phyloP scores from a whole-genome alignment of 495 filamentous ascomycete species.

The Talaromyces wortmannii region DNA sequence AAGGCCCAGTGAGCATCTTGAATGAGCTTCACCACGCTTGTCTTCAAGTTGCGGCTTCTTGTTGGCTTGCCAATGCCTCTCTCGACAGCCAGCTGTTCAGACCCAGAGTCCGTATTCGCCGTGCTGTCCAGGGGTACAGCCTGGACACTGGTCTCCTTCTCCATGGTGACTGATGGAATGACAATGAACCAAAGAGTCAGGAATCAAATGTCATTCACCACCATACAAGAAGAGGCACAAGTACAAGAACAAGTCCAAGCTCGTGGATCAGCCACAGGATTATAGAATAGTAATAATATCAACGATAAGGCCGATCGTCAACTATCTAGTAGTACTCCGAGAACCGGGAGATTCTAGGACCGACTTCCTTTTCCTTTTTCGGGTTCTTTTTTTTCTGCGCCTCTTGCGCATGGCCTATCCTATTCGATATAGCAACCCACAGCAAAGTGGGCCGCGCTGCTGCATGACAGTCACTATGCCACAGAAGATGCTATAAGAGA shows the following conservation, averaged over 20 bases:
- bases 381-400: too few species aligned
- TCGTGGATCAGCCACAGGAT: background rate
- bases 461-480: too few species aligned
- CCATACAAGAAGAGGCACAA: background rate
- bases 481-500: too few species aligned
- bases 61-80: background rate
- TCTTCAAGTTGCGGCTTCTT: background rate
- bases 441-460: too few species aligned
- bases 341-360: too few species aligned
- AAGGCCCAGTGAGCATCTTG: constrained; percentile 1
- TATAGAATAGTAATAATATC: background rate
- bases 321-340: too few species aligned
- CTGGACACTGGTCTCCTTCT: background rate
- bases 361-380: too few species aligned
- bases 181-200: background rate
- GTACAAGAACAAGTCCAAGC: background rate
- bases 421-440: too few species aligned
- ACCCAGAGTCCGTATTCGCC: background rate
- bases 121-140: background rate
- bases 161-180: background rate
- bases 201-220: background rate
- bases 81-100: background rate
- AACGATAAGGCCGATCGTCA: background rate
- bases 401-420: too few species aligned
- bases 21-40: constrained; percentile 5